Conservation (phyloP, 441 rosid genomes). For the Jatropha multifida region DNA sequence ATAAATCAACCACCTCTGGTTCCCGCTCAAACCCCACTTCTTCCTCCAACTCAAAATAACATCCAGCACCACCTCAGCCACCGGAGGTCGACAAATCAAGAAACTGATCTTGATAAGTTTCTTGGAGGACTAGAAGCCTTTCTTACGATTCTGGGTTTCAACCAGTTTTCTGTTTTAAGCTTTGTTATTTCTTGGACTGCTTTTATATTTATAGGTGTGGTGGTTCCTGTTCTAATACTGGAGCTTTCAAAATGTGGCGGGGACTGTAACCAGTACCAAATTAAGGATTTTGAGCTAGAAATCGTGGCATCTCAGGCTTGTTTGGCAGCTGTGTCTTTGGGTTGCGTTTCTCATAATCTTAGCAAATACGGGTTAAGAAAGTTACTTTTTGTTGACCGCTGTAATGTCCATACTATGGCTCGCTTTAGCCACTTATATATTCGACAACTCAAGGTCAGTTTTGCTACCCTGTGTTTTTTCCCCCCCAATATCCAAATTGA, state of each 20-base stretch:
- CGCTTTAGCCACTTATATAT: constrained; percentile 52
- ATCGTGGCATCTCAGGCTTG: constrained; percentile 60
- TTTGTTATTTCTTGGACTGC: constrained; percentile 56
- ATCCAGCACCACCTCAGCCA: constrained; percentile 2
- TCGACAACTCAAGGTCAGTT: constrained; percentile 53
- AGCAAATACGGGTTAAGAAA: constrained; percentile 70
- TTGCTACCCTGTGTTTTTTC: not conserved
- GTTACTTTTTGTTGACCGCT: constrained; percentile 82
- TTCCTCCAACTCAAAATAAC: constrained; percentile 15
- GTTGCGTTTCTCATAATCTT: constrained; percentile 72
- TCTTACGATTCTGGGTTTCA: constrained; percentile 64
- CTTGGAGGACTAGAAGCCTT: constrained; percentile 43
- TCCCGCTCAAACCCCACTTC: constrained; percentile 12
- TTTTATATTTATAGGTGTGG: constrained; percentile 50
- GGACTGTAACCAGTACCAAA: constrained; percentile 53
- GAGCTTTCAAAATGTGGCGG: constrained; percentile 52
- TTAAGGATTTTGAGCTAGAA: constrained; percentile 59
- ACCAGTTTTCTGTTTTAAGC: constrained; percentile 45
- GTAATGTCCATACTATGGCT: constrained; percentile 45
- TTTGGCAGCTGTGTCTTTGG: constrained; percentile 70
- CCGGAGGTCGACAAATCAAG: not conserved
- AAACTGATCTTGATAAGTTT: constrained; percentile 39
- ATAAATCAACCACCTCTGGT: constrained; percentile 31
- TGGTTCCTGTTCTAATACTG: constrained; percentile 52
- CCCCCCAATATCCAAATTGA: not conserved